Percentiles rank a stretch among this genome's conserved stretches.
phyloP scores from a whole-genome alignment of 2,329 filamentous ascomycete species.

The Myriosclerotinia curreyana region DNA sequence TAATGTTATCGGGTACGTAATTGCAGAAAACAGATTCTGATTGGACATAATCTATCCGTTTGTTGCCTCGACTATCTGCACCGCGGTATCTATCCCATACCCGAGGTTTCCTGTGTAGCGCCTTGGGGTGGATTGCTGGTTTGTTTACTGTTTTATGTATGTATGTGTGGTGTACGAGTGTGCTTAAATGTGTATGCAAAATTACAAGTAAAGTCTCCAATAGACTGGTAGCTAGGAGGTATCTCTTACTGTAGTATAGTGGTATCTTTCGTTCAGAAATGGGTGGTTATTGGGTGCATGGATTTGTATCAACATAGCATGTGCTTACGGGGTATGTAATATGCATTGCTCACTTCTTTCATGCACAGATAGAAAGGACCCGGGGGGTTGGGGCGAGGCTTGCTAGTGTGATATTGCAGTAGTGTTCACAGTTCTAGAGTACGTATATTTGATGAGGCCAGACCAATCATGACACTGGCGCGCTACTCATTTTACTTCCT shows the following conservation, averaged over 20 bases:
- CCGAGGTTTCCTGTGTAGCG: background rate
- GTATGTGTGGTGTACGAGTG: background rate
- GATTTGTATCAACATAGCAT: background rate
- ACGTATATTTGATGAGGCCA: background rate
- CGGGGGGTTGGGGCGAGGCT: background rate
- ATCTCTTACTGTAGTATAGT: background rate
- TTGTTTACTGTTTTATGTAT: background rate
- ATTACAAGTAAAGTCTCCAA: background rate
- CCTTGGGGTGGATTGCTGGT: background rate
- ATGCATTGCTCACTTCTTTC: background rate
- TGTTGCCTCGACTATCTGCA: background rate
- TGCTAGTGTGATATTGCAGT: background rate
- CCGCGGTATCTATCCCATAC: background rate
- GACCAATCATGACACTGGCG: background rate
- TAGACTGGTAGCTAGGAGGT: background rate
- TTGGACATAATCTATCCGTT: background rate
- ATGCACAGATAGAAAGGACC: background rate
- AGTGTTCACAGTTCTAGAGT: background rate
- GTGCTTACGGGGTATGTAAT: background rate
- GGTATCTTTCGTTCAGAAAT: background rate
- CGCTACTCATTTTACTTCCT: background rate
- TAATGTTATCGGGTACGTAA: too few relatives aligned
- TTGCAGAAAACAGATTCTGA: background rate
- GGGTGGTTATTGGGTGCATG: background rate
- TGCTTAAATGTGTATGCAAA: background rate